Evolutionary conservation across 75 land plant species (phyloP), one percentile per base, ranked within the genome.

Genomic region (Selaginella tamariscina): DNA sequence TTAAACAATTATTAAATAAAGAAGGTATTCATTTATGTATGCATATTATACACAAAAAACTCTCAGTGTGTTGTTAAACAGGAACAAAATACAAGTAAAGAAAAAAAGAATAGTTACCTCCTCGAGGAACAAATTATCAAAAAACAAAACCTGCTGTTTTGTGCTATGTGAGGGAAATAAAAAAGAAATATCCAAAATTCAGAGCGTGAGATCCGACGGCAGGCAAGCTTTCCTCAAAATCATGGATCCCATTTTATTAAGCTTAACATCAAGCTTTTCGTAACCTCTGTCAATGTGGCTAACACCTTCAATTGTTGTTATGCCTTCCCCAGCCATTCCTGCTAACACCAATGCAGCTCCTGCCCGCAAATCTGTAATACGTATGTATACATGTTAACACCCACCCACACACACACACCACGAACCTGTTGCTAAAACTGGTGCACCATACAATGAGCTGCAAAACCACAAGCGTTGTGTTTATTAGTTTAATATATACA

Each of bases 251-350:
- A 86, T 65, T 26, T 56, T 32, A 1, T 55, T 44, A 55, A 86
- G 81, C 71, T 86, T 86, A 18, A 27, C 33, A 24, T 83, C 88
- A 54, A 86, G 66, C 60, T 70, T 77, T 68, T 86, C 84, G 67
- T 86, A 84, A 44, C 88, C 88, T 24, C 88, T 72, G 33, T 84
- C 86, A 33, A 86, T 82, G 68, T 86, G 84, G 32, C 55, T 32
- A 29, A 68, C 75, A 32, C 84, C 86, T 65, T 65, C 68, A 30
- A 86, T 77, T 32, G 71, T 70, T 1, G 86, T 84, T n/a, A 66
- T 71, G n/a, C 88, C 88, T 30, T 74, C 76, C 27, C 83, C 88
- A 33, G 82, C 81, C 76, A 86, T 70, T 27, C 86, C 88, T 9
- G 86, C 88, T 22, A 86, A 65, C 5, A 86, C 78, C 30, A 86